Evolutionary conservation across 75 land plant genomes (phyloP), one percentile per base, ranked within the genome.

Genomic region (Sequoia sempervirens): DNA sequence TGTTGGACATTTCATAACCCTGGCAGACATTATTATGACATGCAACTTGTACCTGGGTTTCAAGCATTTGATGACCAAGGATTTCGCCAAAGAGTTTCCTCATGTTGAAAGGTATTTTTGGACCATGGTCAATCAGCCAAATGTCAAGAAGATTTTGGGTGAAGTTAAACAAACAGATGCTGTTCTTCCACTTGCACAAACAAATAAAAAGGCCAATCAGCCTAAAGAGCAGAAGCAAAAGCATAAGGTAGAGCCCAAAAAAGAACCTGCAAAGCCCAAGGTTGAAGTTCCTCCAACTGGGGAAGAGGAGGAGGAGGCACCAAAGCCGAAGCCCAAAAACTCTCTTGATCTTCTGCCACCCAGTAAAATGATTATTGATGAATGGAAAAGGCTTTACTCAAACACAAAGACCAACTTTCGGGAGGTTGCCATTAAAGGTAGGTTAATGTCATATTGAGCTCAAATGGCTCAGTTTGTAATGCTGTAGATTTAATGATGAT

Each of bases 361-460:
- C 1, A 98, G 99, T 90, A 86, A 85, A 46, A 98, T 98, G 99
- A 85, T 98, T 75, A 81, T 96, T 64, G 99, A 98, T 85, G 98
- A 98, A 10, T 98, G 99, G 99, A 98, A 98, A 90, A 91, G 99
- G 83, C 90, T 98, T 6, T 98, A 96, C 80, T 98, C 99, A 4
- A 98, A 97, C 86, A 96, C 98, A 0, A 96, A 97, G 81, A 90
- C 94, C n/a, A 97, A 98, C 83, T 98, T 98, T 88, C 91, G 93
- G 76, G 99, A 98, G 85, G 92, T 98, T 86, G 99, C 99, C 14
- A 92, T 98, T 46, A 94, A 92, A 90, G 99, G 99, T 78, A 47
- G 46, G 50, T 45, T 78, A 78, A 45, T 23, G 20, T 32, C 78
- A 40, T 40, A 23, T 1, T 40, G 18, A 78, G 12, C 0, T 0